phyloP scores from a whole-genome alignment of 345 rosid genomes.

The Moringa oleifera region DNA sequence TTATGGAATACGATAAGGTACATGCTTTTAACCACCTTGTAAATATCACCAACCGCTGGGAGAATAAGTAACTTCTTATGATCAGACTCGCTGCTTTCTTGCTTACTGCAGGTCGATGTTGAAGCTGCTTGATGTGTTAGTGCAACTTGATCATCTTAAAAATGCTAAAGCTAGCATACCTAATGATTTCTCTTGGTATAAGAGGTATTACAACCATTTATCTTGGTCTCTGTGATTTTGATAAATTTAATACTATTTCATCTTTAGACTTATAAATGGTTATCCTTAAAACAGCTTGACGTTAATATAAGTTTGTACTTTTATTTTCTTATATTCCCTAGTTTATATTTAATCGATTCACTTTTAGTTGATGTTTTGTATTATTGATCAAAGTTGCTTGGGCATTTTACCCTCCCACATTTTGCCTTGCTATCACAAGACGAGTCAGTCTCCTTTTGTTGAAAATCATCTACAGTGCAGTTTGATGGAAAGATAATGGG shows the following conservation, averaged over 20 bases:
- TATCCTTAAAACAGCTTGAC: too few relatives aligned
- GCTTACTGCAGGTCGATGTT: slow-evolving; percentile 73
- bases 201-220: slow-evolving; percentile 47
- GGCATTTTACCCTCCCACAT: too few relatives aligned
- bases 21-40: slow-evolving; percentile 1
- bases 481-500: too few relatives aligned
- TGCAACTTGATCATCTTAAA: slow-evolving; percentile 99
- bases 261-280: too few relatives aligned
- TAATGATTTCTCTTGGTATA: slow-evolving; percentile 99
- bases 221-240: slow-evolving; percentile 2
- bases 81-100: slow-evolving; percentile 13
- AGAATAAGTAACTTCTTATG: background rate
- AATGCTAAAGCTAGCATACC: slow-evolving; percentile 99
- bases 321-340: too few relatives aligned
- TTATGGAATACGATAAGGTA: slow-evolving; percentile 5
- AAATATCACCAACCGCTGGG: background rate
- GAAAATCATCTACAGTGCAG: too few relatives aligned
- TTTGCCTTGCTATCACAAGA: too few relatives aligned
- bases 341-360: too few relatives aligned
- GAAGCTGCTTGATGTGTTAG: slow-evolving; percentile 88
- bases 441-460: too few relatives aligned
- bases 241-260: background rate
- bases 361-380: too few relatives aligned
- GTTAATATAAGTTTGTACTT: too few relatives aligned
- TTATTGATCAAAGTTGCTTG: too few relatives aligned